Percentiles rank a stretch among this genome's conserved stretches.
Conservation (phyloP, 495 filamentous ascomycete genomes). For the Aspergillus cristatus region DNA sequence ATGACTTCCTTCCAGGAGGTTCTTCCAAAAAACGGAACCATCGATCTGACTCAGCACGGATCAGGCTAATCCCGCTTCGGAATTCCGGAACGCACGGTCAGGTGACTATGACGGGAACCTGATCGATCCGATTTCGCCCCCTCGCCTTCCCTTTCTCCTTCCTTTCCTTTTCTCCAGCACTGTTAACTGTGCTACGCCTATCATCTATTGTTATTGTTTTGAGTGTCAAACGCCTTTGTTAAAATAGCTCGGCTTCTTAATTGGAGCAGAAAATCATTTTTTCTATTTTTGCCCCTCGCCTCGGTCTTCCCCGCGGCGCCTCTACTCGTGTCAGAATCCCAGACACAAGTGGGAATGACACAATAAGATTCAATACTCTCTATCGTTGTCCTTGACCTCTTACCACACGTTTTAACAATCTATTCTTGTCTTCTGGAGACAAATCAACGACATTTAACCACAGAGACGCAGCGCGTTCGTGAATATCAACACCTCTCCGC, state of each 20-base stretch:
- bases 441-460: background rate
- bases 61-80: slow-evolving; percentile 2
- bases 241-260: background rate
- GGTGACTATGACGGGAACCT: slow-evolving; percentile 17
- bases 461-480: slow-evolving; percentile 6
- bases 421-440: background rate
- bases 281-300: slow-evolving; percentile 8
- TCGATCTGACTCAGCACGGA: too few species aligned
- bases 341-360: slow-evolving; percentile 12
- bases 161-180: slow-evolving; percentile 9
- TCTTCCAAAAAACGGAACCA: too few species aligned
- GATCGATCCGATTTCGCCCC: slow-evolving; percentile 2
- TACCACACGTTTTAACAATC: background rate
- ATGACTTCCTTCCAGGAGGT: too few species aligned
- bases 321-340: slow-evolving; percentile 8
- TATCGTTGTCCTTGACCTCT: slow-evolving; percentile 1
- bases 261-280: slow-evolving; percentile 1
- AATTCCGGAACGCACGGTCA: slow-evolving; percentile 1
- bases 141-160: slow-evolving; percentile 2
- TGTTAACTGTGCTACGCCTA: slow-evolving; percentile 7
- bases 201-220: slow-evolving; percentile 1
- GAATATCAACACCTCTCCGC: too few species aligned
- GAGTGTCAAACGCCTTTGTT: too few species aligned
- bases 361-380: slow-evolving; percentile 3
- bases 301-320: slow-evolving; percentile 2